A percentile compares a stretch with the other conserved stretches of the same genome.
Evolutionary conservation across 1,284 basidiomycete genomes (phyloP).

Genomic region (Psilocybe mexicana): DNA sequence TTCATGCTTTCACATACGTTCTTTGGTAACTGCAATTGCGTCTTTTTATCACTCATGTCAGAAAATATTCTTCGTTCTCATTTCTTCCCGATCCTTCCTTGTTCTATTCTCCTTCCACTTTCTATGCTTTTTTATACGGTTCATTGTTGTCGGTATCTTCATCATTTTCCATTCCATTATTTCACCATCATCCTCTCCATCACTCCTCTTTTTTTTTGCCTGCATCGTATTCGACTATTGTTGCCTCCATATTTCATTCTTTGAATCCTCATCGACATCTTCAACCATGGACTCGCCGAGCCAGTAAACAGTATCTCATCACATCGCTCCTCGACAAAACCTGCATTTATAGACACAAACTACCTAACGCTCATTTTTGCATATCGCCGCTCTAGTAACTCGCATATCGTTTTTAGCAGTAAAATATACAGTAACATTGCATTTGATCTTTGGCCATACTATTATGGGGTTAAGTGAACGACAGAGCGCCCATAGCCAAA

Average conservation of each 20-base stretch:
- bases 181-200: background rate
- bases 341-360: conserved; percentile 19
- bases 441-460: background rate
- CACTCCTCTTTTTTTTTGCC: conserved; percentile 1
- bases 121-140: conserved; percentile 17
- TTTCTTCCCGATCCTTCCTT: conserved; percentile 10
- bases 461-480: too few species aligned
- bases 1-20: conserved; percentile 1
- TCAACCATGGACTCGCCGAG: conserved; percentile 6
- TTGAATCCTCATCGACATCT: background rate
- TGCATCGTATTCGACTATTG: background rate
- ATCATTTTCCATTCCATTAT: conserved; percentile 1
- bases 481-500: too few species aligned
- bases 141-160: conserved; percentile 10
- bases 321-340: background rate
- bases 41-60: conserved; percentile 14
- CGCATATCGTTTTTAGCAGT: background rate
- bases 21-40: conserved; percentile 9
- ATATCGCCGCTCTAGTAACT: conserved; percentile 9
- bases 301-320: conserved; percentile 5
- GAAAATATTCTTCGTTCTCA: conserved; percentile 15
- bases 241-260: background rate
- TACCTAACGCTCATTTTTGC: conserved; percentile 28
- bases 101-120: background rate
- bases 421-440: conserved; percentile 5